Evolutionary conservation across 176 grass and related monocot genomes (phyloP).

Genomic region (Oryza meyeriana): DNA sequence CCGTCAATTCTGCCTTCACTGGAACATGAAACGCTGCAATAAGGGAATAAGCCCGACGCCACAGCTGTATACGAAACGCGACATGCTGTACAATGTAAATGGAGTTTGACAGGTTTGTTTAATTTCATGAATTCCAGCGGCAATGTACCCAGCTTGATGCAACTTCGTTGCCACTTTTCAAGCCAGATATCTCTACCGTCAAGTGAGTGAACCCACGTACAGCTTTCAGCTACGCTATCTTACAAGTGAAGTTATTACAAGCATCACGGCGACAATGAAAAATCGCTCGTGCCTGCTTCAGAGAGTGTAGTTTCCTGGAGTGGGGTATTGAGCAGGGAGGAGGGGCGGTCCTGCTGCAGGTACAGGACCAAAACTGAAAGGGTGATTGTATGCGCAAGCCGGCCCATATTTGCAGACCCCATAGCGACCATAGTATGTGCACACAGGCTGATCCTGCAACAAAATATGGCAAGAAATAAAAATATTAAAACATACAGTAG

Average conservation of each 20-base stretch:
- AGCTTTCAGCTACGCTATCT: slow-evolving; percentile 40
- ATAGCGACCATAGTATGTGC: slow-evolving; percentile 63
- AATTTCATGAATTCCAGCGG: slow-evolving; percentile 12
- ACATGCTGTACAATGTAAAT: slow-evolving; percentile 31
- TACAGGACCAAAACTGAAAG: slow-evolving; percentile 52
- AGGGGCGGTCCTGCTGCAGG: slow-evolving; percentile 41
- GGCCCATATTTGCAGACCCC: slow-evolving; percentile 80
- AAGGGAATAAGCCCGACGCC: background rate
- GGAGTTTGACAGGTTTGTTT: slow-evolving; percentile 9
- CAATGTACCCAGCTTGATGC: slow-evolving; percentile 35
- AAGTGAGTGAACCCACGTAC: slow-evolving; percentile 8
- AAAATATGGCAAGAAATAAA: background rate
- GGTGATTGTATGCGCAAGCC: slow-evolving; percentile 76
- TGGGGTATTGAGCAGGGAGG: slow-evolving; percentile 44
- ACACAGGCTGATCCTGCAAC: slow-evolving; percentile 77
- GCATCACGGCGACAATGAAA: slow-evolving; percentile 22
- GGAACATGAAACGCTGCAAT: background rate
- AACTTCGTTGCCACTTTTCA: slow-evolving; percentile 47
- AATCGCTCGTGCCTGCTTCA: slow-evolving; percentile 34
- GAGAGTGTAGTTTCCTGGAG: slow-evolving; percentile 29
- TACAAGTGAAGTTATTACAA: slow-evolving; percentile 52
- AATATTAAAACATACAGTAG: background rate
- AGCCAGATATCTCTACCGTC: slow-evolving; percentile 24
- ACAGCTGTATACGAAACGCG: slow-evolving; percentile 20
- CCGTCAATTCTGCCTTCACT: background rate